Evolutionary conservation across 345 rosid genomes (phyloP).

Genomic region (Mallotus nudiflorus): DNA sequence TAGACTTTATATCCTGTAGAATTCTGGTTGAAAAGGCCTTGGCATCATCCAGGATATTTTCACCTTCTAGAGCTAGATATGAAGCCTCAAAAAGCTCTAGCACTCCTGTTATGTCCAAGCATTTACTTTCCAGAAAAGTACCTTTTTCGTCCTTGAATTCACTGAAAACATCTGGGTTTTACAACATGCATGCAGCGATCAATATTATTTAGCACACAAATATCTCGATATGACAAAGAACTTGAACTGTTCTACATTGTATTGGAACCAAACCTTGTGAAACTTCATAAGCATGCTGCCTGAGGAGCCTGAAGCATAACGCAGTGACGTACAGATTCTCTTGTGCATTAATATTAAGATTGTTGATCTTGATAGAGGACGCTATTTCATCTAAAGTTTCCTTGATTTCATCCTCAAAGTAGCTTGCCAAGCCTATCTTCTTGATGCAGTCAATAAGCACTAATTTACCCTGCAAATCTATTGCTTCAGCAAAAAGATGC

Average conservation of each 20-base stretch:
- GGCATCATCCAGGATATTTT: conserved; percentile 33
- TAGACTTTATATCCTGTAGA: conserved; percentile 3
- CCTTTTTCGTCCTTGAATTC: conserved; percentile 33
- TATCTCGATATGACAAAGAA: too few species aligned
- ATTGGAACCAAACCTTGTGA: conserved; percentile 36
- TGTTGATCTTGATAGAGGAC: not conserved
- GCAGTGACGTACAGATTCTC: conserved; percentile 35
- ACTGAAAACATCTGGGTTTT: conserved; percentile 33
- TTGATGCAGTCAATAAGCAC: conserved; percentile 37
- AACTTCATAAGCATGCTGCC: conserved; percentile 43
- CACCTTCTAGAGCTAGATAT: conserved; percentile 36
- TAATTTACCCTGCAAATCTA: conserved; percentile 26
- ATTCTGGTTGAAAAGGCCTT: conserved; percentile 19
- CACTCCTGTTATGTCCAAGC: conserved; percentile 29
- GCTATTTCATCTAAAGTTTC: conserved; percentile 24
- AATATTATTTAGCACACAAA: too few species aligned
- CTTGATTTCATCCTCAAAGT: conserved; percentile 38
- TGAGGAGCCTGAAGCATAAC: conserved; percentile 43
- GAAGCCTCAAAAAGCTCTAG: conserved; percentile 53
- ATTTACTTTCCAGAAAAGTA: conserved; percentile 14
- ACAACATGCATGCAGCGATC: too few species aligned
- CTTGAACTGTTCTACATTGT: too few species aligned
- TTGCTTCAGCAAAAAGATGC: conserved; percentile 24
- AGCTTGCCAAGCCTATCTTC: conserved; percentile 39
- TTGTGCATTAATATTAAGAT: not conserved